Percentiles rank a stretch among this genome's conserved stretches.
phyloP scores from a whole-genome alignment of 164 flowering plant genomes.

The Stephania cephalantha region DNA sequence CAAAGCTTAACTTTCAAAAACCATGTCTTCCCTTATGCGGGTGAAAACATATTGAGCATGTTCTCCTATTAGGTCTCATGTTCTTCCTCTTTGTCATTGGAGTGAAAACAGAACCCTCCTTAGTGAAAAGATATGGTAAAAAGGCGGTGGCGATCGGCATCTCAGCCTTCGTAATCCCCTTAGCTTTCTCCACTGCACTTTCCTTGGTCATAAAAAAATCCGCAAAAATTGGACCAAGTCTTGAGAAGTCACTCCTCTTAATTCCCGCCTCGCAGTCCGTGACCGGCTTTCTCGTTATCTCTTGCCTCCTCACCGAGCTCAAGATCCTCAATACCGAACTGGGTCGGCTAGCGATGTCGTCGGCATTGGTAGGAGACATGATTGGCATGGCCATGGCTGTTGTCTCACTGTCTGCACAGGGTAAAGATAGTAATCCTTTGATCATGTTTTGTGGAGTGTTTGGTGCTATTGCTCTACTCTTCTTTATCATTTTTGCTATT shows the following conservation, averaged over 20 bases:
- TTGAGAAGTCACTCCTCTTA: not conserved
- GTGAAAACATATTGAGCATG: not conserved
- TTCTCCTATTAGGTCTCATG: constrained; percentile 10
- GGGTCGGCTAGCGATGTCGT: constrained; percentile 24
- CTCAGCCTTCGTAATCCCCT: constrained; percentile 10
- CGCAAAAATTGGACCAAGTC: not conserved
- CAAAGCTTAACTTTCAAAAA: not conserved
- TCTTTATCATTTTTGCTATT: constrained; percentile 11
- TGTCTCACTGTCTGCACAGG: not conserved
- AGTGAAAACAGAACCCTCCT: constrained; percentile 17
- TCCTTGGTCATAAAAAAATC: not conserved
- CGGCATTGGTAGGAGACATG: constrained; percentile 8
- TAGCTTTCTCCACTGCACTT: not conserved
- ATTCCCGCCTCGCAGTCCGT: not conserved
- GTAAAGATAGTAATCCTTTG: too few species aligned
- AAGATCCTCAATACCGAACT: constrained; percentile 28
- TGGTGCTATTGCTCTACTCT: not conserved
- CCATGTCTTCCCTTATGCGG: not conserved
- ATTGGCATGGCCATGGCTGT: not conserved
- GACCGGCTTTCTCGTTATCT: constrained; percentile 13
- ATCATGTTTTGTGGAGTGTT: not conserved
- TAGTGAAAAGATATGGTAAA: constrained; percentile 10
- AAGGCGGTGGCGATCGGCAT: constrained; percentile 11
- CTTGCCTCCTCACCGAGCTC: constrained; percentile 18
- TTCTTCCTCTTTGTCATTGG: constrained; percentile 15